These are phyloP conservation scores for Ormosia semicastrata DNA, from an alignment of 306 rosid genomes.

Conservation along the genomic window DNA sequence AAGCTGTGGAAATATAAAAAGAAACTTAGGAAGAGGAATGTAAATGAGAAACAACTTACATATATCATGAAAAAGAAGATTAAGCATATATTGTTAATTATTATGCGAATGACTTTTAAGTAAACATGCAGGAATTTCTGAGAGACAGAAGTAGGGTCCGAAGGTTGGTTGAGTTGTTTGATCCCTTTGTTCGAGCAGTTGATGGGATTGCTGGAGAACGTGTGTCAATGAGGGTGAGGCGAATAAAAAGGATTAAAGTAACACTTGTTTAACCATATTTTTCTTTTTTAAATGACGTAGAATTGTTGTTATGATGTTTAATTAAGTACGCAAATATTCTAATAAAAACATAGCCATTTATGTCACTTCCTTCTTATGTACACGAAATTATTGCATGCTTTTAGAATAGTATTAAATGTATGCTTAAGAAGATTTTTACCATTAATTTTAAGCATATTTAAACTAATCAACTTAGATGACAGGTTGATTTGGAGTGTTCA, in stretches of 20 bases:
- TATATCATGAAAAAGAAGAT: background rate
- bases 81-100: background rate
- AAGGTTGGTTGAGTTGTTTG: constrained; percentile 70
- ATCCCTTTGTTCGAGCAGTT: constrained; percentile 78
- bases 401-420: no score
- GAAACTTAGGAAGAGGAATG: background rate
- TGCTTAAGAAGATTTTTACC: no score
- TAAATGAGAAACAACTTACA: constrained; percentile 2
- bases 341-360: background rate
- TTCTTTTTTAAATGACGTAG: background rate
- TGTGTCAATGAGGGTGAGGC: constrained; percentile 87
- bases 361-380: background rate
- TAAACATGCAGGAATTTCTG: constrained; percentile 62
- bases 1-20: background rate
- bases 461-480: background rate
- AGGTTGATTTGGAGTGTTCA: constrained; percentile 90
- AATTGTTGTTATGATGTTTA: background rate
- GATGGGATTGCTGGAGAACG: constrained; percentile 90
- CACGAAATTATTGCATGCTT: background rate
- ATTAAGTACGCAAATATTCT: background rate
- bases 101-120: constrained; percentile 6
- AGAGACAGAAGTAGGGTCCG: constrained; percentile 76
- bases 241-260: constrained; percentile 5
- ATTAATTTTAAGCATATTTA: no score
- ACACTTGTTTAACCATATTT: background rate